Base-by-base conservation (phyloP, 2,329 filamentous ascomycete species). In the Arthrobotrys sinensis region DNA sequence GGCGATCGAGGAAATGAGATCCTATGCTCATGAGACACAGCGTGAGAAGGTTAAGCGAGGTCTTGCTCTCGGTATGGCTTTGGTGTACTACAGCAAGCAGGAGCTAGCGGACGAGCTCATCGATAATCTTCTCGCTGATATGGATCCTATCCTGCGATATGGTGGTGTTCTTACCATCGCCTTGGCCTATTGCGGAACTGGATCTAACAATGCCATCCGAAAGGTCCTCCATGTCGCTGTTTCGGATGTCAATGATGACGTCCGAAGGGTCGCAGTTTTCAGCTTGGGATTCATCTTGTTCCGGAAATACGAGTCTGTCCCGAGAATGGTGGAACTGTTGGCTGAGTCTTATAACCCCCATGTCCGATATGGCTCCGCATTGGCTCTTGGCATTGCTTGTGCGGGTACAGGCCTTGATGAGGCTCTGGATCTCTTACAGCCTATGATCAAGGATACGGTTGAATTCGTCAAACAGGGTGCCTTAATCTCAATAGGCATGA, bases 151-250 rank as follows among this genome's bases (percentile, higher is more conserved):
- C 6, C 88, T 99, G 79, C 91, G 96, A 81, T 99, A 99, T 82
- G 96, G 96, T 84, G 96, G 96, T 87, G 97, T 99, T 84, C 93
- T 99, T 90, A 97, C 96, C n/a, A 93, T 99, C 73, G 96, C 96
- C 64, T 88, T 99, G 83, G 96, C 96, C 16, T 99, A 99, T 86
- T 97, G 95, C 83, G 96, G 96, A 73, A 97, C 93, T 46, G 93
- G 95, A 81, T 97, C 94, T 89, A 99, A 99, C 88, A 98, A 98
- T 88, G 96, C 96, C 24, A 96, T 99, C 63, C 92, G 96, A 68
- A 97, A 96, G 85, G 88, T 99, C 34, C 90, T 99, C 10, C 96
- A 99, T 84, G 93, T 96, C 78, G 96, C 96, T 71, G 96, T 99
- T 80, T 98, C 94, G 84, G 96, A 99, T 85, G 96, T 98, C 80